phyloP scores from a whole-genome alignment of 192 early-diverging fungal species.

The Haplosporangium gracile region DNA sequence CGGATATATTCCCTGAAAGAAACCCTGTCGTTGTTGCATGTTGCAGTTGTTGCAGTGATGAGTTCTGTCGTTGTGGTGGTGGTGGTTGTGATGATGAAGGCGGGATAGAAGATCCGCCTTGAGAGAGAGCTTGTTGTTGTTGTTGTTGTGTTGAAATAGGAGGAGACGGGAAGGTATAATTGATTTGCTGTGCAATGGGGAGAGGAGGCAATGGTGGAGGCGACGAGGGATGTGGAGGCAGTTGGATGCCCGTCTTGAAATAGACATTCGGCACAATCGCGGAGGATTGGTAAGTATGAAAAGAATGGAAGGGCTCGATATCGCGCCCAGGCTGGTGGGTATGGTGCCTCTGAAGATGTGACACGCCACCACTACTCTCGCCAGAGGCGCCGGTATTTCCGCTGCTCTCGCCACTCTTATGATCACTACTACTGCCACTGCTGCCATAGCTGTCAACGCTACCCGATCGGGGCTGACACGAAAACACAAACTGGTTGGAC shows the following conservation, averaged over 20 bases:
- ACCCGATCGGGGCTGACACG: conserved; percentile 19
- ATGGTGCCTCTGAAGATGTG: conserved; percentile 20
- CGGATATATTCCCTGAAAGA: neutral
- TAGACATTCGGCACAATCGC: conserved; percentile 24
- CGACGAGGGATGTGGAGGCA: neutral
- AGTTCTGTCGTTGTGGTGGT: neutral
- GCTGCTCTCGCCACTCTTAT: neutral
- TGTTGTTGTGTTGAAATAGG: neutral
- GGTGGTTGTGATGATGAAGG: neutral
- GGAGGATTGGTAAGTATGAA: conserved; percentile 18
- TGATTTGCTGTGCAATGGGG: neutral
- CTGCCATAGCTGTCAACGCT: conserved; percentile 16
- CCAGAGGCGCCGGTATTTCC: neutral
- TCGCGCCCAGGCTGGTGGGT: conserved; percentile 3
- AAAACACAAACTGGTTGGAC: conserved; percentile 23
- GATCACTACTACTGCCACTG: neutral
- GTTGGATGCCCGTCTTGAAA: conserved; percentile 7
- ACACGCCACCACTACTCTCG: neutral
- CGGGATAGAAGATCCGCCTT: neutral
- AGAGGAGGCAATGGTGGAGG: neutral
- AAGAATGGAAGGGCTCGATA: neutral
- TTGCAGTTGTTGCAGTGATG: neutral
- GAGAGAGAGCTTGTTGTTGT: neutral
- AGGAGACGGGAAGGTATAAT: neutral
- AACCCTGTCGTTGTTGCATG: neutral